phyloP scores from a whole-genome alignment of 2,329 filamentous ascomycete species.

The Plenodomus lindquistii region DNA sequence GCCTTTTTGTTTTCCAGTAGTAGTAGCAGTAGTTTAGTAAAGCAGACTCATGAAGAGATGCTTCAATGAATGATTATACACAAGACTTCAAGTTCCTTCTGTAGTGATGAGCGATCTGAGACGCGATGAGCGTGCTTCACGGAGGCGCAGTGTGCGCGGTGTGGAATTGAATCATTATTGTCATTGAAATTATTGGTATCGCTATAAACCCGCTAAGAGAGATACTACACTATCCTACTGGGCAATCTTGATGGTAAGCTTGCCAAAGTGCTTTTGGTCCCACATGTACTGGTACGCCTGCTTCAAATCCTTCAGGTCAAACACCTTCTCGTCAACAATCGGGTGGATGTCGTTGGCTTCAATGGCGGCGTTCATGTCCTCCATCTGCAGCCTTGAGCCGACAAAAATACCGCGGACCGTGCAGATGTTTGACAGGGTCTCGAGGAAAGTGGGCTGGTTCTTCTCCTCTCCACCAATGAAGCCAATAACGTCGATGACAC shows the following conservation, averaged over 20 bases:
- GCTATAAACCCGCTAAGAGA: neutral
- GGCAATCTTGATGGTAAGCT: conserved; percentile 40
- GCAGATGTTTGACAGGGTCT: conserved; percentile 53
- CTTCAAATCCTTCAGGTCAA: conserved; percentile 56
- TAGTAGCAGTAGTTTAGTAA: neutral
- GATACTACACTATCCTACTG: conserved; percentile 4
- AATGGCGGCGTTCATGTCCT: conserved; percentile 63
- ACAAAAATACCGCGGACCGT: conserved; percentile 63
- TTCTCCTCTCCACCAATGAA: conserved; percentile 58
- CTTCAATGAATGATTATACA: neutral
- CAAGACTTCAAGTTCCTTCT: neutral
- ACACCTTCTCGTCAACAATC: conserved; percentile 62
- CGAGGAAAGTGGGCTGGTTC: conserved; percentile 57
- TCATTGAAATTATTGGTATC: neutral
- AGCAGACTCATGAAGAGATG: neutral
- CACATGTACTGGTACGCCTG: conserved; percentile 56
- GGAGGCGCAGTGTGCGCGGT: neutral
- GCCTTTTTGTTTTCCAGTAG: neutral
- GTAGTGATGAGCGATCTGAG: neutral
- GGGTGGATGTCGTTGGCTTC: conserved; percentile 64
- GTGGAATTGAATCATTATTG: neutral
- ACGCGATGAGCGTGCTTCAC: too few species aligned
- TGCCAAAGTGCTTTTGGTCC: conserved; percentile 52
- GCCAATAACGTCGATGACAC: conserved; percentile 58
- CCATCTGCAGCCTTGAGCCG: conserved; percentile 59